Evolutionary conservation across 2,329 filamentous ascomycete species (phyloP).

Genomic region (Colletotrichum sp.): DNA sequence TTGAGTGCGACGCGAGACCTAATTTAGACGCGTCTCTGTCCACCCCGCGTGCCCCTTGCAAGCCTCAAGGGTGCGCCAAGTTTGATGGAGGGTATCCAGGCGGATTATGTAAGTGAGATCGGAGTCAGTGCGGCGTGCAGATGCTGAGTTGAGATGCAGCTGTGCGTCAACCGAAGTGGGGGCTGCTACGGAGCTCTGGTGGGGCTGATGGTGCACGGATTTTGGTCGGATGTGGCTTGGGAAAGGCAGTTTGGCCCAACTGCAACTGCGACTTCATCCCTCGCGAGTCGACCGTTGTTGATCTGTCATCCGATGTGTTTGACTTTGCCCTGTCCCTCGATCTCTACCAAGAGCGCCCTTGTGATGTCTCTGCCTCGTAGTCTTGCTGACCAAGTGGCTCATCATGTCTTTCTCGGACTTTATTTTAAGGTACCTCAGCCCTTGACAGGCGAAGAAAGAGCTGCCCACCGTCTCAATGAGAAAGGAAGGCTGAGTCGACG

Average conservation of each 20-base stretch:
- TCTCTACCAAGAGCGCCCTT: not conserved
- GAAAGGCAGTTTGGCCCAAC: not conserved
- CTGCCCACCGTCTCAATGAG: not conserved
- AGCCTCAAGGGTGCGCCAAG: not conserved
- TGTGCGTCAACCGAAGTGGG: not conserved
- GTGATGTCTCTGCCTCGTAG: not conserved
- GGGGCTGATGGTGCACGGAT: not conserved
- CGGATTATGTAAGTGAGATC: not conserved
- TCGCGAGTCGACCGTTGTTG: conserved; percentile 6
- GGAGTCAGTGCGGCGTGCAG: not conserved
- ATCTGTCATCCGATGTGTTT: not conserved
- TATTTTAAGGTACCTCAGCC: not conserved
- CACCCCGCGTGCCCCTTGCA: conserved; percentile 7
- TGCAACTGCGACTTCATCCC: conserved; percentile 14
- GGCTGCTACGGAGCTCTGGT: not conserved
- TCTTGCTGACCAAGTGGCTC: not conserved
- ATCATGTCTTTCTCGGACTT: not conserved
- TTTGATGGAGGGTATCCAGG: not conserved
- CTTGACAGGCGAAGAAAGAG: not conserved
- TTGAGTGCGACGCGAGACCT: not conserved
- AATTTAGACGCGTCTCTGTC: conserved; percentile 11
- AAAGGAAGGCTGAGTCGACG: not conserved
- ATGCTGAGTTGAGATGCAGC: not conserved
- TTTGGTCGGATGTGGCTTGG: not conserved
- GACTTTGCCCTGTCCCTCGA: not conserved